Conservation (phyloP, 148 eudicot species). For the Amaranthus hypochondriacus region DNA sequence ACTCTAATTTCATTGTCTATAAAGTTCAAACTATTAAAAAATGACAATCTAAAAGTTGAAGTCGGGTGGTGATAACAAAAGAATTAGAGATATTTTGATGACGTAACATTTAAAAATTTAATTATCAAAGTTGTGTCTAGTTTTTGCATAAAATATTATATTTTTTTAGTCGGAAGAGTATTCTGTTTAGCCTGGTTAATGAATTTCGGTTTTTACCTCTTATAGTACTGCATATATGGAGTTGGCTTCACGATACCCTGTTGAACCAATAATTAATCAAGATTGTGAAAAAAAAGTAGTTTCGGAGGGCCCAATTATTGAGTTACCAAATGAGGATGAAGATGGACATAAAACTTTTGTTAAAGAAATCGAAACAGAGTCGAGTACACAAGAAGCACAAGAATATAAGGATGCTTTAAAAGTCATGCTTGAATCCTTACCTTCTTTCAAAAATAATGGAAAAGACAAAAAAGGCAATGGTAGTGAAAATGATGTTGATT, state of each 20-base stretch:
- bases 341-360: not conserved
- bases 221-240: constrained; percentile 29
- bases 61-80: too few relatives aligned
- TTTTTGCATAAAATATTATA: too few relatives aligned
- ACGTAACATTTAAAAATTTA: too few relatives aligned
- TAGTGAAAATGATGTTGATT: constrained; percentile 12
- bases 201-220: not conserved
- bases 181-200: too few relatives aligned
- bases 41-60: too few relatives aligned
- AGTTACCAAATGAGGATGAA: constrained; percentile 12
- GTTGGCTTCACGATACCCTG: constrained; percentile 24
- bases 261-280: not conserved
- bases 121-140: too few relatives aligned
- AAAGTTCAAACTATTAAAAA: too few relatives aligned
- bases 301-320: not conserved
- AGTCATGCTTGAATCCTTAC: constrained; percentile 21
- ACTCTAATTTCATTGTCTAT: too few relatives aligned
- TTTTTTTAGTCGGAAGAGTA: too few relatives aligned
- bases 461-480: constrained; percentile 12
- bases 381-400: not conserved
- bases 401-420: constrained; percentile 21
- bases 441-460: constrained; percentile 6
- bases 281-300: constrained; percentile 3
- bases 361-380: constrained; percentile 2
- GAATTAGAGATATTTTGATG: too few relatives aligned